A percentile compares a stretch with the other conserved stretches of the same genome.
Conservation (phyloP, 164 flowering plant species). For the Houttuynia cordata region DNA sequence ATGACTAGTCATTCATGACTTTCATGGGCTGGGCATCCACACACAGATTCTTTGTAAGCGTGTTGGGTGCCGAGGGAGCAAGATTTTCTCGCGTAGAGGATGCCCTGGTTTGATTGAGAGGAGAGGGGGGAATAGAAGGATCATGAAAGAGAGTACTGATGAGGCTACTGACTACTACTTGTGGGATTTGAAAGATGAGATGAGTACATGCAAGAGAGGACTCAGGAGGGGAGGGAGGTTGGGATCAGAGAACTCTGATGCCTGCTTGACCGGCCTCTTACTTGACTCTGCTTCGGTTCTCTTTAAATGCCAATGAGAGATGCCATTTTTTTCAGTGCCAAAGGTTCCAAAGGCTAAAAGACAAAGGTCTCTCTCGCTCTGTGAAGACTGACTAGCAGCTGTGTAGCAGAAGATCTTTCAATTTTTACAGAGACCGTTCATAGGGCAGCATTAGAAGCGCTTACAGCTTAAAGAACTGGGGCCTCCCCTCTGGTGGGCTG, state of each 20-base stretch:
- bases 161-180: constrained; percentile 4
- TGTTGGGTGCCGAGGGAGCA: too few relatives aligned
- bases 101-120: too few relatives aligned
- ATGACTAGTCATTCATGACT: too few relatives aligned
- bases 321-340: constrained; percentile 78
- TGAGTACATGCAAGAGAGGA: constrained; percentile 6
- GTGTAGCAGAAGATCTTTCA: constrained; percentile 8
- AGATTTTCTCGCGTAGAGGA: too few relatives aligned
- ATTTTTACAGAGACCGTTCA: constrained; percentile 6
- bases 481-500: constrained; percentile 3
- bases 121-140: constrained; percentile 3
- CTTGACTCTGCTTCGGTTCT: constrained; percentile 12
- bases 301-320: constrained; percentile 17
- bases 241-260: constrained; percentile 5
- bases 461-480: constrained; percentile 1
- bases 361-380: constrained; percentile 3
- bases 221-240: constrained; percentile 4
- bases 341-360: constrained; percentile 23
- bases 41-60: too few relatives aligned
- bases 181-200: constrained; percentile 2
- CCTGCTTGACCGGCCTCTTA: constrained; percentile 16
- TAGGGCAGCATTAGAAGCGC: not conserved
- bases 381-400: constrained; percentile 1
- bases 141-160: constrained; percentile 9
- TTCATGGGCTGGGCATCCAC: too few relatives aligned